phyloP scores from a whole-genome alignment of 805 yeast species.

The Yarrowia yakushimensis region DNA sequence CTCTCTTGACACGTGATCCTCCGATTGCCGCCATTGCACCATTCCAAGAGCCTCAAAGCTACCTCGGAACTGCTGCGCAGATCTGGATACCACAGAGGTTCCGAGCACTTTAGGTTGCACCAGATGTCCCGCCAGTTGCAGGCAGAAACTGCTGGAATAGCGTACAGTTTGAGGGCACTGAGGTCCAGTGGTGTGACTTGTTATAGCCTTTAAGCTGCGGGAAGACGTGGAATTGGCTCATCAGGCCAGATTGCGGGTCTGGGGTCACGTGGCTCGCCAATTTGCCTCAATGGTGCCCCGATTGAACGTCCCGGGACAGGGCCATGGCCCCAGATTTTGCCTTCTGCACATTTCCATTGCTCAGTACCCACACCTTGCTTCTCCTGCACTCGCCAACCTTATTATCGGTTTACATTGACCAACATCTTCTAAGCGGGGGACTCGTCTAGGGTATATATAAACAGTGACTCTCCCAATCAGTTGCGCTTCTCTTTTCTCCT shows the following conservation, averaged over 20 bases:
- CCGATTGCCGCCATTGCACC: background rate
- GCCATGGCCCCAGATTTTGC: constrained; percentile 3
- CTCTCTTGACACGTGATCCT: background rate
- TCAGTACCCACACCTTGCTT: constrained; percentile 19
- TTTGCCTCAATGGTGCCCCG: too few relatives aligned
- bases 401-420: constrained; percentile 11
- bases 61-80: background rate
- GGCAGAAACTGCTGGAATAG: background rate
- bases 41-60: background rate
- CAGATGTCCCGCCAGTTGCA: background rate
- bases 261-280: too few relatives aligned
- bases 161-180: background rate
- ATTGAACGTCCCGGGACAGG: too few relatives aligned
- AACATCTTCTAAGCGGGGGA: constrained; percentile 23
- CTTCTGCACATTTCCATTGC: constrained; percentile 24
- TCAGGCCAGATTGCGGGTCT: background rate
- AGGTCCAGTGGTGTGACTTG: background rate
- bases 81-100: constrained; percentile 18
- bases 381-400: constrained; percentile 21
- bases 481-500: background rate
- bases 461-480: constrained; percentile 15
- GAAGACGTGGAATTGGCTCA: background rate
- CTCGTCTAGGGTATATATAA: constrained; percentile 20
- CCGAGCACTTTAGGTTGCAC: constrained; percentile 21
- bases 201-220: background rate